These are phyloP conservation scores for Strigomonas oncopelti DNA, from an alignment of 208 protist species.

Conservation along the genomic window DNA sequence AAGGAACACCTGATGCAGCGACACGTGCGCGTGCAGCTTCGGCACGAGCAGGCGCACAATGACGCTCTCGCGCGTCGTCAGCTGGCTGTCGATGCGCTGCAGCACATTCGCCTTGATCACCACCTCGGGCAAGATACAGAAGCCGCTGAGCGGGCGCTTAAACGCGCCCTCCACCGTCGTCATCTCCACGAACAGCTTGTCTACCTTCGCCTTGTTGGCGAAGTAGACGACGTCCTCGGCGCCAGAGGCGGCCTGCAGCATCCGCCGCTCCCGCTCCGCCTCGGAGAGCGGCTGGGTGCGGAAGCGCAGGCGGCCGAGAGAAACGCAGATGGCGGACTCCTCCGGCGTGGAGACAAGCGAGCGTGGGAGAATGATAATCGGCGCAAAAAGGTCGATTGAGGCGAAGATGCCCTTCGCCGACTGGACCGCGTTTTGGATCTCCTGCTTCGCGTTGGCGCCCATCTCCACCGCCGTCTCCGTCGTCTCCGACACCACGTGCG, in stretches of 20 bases:
- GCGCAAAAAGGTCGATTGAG: slow-evolving; percentile 68
- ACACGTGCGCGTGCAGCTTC: slow-evolving; percentile 48
- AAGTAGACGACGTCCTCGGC: slow-evolving; percentile 72
- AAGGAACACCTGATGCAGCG: slow-evolving; percentile 71
- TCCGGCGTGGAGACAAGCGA: slow-evolving; percentile 30
- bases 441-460: slow-evolving; percentile 53
- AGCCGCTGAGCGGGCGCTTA: slow-evolving; percentile 45
- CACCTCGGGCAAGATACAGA: slow-evolving; percentile 73
- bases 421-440: slow-evolving; percentile 55
- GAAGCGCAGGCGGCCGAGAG: slow-evolving; percentile 67
- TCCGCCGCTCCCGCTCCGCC: slow-evolving; percentile 46
- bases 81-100: slow-evolving; percentile 58
- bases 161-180: slow-evolving; percentile 64
- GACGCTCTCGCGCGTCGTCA: slow-evolving; percentile 38
- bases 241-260: slow-evolving; percentile 14
- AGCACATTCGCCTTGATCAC: slow-evolving; percentile 63
- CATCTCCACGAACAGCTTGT: slow-evolving; percentile 75
- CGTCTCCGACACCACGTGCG: slow-evolving; percentile 37
- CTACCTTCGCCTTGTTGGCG: slow-evolving; percentile 59
- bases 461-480: slow-evolving; percentile 44
- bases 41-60: slow-evolving; percentile 78
- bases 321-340: slow-evolving; percentile 61
- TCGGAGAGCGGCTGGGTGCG: slow-evolving; percentile 60
- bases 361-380: slow-evolving; percentile 67
- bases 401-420: slow-evolving; percentile 61